Conservation (phyloP, 1,284 basidiomycete genomes). For the Phlebopus sp. region DNA sequence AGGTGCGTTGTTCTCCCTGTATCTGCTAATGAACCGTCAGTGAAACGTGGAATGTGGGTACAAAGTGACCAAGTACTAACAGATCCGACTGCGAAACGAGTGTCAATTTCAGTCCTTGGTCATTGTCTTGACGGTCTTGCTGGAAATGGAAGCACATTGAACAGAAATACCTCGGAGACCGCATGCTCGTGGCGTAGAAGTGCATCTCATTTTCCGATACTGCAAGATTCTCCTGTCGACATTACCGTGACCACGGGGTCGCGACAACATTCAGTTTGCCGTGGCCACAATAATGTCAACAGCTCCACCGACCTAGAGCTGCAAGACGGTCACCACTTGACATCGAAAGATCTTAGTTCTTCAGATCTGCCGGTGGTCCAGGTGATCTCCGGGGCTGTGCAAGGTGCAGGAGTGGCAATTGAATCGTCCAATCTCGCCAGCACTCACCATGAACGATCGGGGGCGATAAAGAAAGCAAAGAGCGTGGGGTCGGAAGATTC, state of each 20-base stretch:
- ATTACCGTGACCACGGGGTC: background rate
- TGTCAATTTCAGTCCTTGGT: slow-evolving; percentile 1
- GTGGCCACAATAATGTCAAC: slow-evolving; percentile 6
- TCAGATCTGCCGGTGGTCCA: background rate
- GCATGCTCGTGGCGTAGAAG: slow-evolving; percentile 3
- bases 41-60: slow-evolving; percentile 1
- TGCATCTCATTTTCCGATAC: background rate
- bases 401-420: background rate
- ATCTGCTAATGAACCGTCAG: background rate
- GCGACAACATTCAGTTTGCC: background rate
- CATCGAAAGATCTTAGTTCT: background rate
- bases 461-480: background rate
- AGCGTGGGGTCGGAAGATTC: background rate
- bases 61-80: slow-evolving; percentile 1
- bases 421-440: background rate
- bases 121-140: background rate
- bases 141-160: background rate
- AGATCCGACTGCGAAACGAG: slow-evolving; percentile 9
- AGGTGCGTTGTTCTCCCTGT: slow-evolving; percentile 13
- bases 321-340: background rate
- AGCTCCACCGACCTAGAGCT: slow-evolving; percentile 12
- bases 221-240: background rate
- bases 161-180: slow-evolving; percentile 4
- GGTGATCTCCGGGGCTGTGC: slow-evolving; percentile 4
- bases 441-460: background rate